Evolutionary conservation across 768 basidiomycete species (phyloP).

Genomic region (Russula dissimulans): DNA sequence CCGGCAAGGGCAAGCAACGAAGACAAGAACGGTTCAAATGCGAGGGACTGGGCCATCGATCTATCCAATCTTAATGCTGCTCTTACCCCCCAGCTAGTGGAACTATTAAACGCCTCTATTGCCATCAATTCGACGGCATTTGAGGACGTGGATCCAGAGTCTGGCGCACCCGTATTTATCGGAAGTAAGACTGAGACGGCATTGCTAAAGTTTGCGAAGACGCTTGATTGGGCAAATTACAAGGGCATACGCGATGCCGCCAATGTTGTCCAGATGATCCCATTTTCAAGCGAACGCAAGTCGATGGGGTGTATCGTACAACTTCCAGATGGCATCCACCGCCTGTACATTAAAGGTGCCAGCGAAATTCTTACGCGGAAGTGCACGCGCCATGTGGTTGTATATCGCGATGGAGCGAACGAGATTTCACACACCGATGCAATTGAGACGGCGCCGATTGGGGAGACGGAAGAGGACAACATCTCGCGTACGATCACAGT

Average conservation of each 20-base stretch:
- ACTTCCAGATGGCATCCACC: conserved; percentile 42
- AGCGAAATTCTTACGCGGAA: conserved; percentile 83
- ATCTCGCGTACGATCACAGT: conserved; percentile 92
- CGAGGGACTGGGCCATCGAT: conserved; percentile 81
- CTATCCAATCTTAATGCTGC: conserved; percentile 55
- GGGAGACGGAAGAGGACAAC: conserved; percentile 63
- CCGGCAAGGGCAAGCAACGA: conserved; percentile 61
- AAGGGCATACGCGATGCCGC: conserved; percentile 51
- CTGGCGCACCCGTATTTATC: conserved; percentile 54
- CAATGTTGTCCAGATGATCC: conserved; percentile 74
- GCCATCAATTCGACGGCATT: conserved; percentile 94
- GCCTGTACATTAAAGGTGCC: conserved; percentile 87
- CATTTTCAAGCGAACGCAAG: conserved; percentile 90
- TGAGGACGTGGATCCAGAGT: conserved; percentile 62
- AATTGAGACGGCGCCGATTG: conserved; percentile 55
- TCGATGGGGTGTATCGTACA: conserved; percentile 87
- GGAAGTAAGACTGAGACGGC: conserved; percentile 97
- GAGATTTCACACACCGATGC: conserved; percentile 21
- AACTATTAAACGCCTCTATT: conserved; percentile 76
- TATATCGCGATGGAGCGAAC: conserved; percentile 31
- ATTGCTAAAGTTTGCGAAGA: conserved; percentile 75
- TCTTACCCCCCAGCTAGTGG: conserved; percentile 49
- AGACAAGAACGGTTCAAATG: conserved; percentile 33
- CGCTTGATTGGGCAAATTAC: conserved; percentile 70
- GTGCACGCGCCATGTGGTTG: conserved; percentile 66